Evolutionary conservation across 306 rosid species (phyloP).

Genomic region (Nissolia schottii): DNA sequence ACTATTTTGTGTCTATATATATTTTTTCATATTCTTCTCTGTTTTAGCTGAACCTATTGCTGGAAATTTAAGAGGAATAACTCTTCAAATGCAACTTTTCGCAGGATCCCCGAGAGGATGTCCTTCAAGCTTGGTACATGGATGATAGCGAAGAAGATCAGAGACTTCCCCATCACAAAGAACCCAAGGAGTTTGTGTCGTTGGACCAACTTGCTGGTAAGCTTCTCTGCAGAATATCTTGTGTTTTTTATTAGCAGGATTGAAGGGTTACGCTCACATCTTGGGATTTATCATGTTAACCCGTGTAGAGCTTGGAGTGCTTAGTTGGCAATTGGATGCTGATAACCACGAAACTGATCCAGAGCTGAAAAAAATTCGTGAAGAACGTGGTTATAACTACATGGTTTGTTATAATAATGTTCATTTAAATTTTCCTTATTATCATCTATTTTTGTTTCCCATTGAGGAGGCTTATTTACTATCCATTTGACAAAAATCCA

Average conservation of each 20-base stretch:
- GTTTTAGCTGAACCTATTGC: no score
- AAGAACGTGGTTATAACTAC: constrained; percentile 86
- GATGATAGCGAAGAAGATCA: constrained; percentile 92
- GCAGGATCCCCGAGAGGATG: constrained; percentile 93
- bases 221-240: constrained; percentile 15
- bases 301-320: constrained; percentile 91
- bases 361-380: constrained; percentile 86
- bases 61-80: constrained; percentile 5
- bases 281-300: neutral
- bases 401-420: constrained; percentile 45
- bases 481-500: constrained; percentile 1
- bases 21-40: no score
- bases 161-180: constrained; percentile 88
- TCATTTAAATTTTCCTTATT: neutral
- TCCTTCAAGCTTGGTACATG: constrained; percentile 98
- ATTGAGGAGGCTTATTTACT: no score
- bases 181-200: constrained; percentile 82
- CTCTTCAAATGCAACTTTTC: constrained; percentile 15
- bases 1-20: no score
- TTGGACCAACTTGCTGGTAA: constrained; percentile 74
- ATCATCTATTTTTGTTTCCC: neutral
- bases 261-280: neutral
- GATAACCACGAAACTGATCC: constrained; percentile 81
- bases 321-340: constrained; percentile 89
- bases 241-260: constrained; percentile 8